phyloP scores from a whole-genome alignment of 2,329 filamentous ascomycete genomes.

The Alternaria atra region DNA sequence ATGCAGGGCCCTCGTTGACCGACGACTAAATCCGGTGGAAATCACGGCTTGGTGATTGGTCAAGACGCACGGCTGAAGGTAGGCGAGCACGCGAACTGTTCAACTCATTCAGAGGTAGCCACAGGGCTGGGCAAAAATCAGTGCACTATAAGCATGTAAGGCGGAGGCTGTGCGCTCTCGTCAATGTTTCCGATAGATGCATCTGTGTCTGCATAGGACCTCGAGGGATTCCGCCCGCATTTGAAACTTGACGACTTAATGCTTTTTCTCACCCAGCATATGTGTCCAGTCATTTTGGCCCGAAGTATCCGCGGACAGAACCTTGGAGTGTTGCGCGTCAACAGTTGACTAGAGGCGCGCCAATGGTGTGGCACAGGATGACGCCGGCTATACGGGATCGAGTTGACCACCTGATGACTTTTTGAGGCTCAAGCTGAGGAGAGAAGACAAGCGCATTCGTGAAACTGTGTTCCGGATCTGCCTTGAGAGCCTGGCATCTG shows the following conservation, averaged over 20 bases:
- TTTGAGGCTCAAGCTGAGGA: constrained; percentile 25
- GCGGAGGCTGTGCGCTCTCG: constrained; percentile 20
- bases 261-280: not conserved
- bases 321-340: constrained; percentile 11
- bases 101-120: constrained; percentile 19
- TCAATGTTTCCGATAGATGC: constrained; percentile 2
- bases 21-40: constrained; percentile 31
- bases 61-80: constrained; percentile 18
- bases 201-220: not conserved
- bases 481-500: constrained; percentile 11
- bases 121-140: constrained; percentile 27
- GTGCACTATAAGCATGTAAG: constrained; percentile 13
- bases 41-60: constrained; percentile 30
- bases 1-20: constrained; percentile 39
- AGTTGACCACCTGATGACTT: constrained; percentile 25
- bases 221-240: not conserved
- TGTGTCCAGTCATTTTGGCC: not conserved
- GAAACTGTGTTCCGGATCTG: constrained; percentile 4
- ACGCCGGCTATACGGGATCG: constrained; percentile 25
- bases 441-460: constrained; percentile 4
- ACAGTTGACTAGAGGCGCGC: constrained; percentile 12
- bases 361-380: constrained; percentile 25
- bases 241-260: not conserved
- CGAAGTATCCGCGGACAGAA: not conserved
- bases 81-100: constrained; percentile 27